A percentile compares a stretch with the other conserved stretches of the same genome.
These are phyloP conservation scores for Mycena capillaripes DNA, from an alignment of 768 basidiomycete species.

Conservation along the genomic window DNA sequence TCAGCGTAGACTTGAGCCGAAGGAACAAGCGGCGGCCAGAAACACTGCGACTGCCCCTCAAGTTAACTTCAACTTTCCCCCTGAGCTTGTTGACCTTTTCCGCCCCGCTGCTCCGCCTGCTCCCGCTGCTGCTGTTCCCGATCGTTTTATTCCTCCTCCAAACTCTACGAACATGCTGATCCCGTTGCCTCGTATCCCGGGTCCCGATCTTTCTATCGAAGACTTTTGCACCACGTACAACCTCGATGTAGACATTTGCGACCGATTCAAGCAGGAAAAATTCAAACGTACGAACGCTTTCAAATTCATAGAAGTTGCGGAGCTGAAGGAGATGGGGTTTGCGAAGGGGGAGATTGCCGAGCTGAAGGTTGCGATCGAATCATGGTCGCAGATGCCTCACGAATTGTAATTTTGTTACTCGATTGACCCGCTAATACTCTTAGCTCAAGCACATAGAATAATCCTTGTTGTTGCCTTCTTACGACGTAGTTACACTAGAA, in stretches of 20 bases:
- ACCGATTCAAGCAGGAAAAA: constrained; percentile 21
- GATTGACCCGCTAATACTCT: neutral
- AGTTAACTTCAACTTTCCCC: constrained; percentile 1
- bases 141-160: neutral
- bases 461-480: no score
- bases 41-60: neutral
- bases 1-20: constrained; percentile 29
- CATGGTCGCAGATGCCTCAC: neutral
- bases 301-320: constrained; percentile 24
- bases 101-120: neutral
- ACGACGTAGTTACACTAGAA: constrained; percentile 35
- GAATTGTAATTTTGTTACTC: neutral
- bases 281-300: constrained; percentile 35
- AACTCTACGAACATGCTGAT: constrained; percentile 4
- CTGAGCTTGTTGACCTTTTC: neutral
- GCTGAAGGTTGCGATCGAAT: neutral
- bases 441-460: neutral
- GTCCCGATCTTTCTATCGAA: constrained; percentile 6
- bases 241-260: constrained; percentile 22
- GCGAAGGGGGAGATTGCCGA: constrained; percentile 22
- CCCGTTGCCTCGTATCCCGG: neutral
- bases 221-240: constrained; percentile 9
- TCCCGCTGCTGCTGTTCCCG: neutral
- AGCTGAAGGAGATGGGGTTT: constrained; percentile 40
- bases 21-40: neutral